Percentiles rank a stretch among this genome's conserved stretches.
phyloP scores from a whole-genome alignment of 2,329 filamentous ascomycete genomes.

The Madurella mycetomatis region DNA sequence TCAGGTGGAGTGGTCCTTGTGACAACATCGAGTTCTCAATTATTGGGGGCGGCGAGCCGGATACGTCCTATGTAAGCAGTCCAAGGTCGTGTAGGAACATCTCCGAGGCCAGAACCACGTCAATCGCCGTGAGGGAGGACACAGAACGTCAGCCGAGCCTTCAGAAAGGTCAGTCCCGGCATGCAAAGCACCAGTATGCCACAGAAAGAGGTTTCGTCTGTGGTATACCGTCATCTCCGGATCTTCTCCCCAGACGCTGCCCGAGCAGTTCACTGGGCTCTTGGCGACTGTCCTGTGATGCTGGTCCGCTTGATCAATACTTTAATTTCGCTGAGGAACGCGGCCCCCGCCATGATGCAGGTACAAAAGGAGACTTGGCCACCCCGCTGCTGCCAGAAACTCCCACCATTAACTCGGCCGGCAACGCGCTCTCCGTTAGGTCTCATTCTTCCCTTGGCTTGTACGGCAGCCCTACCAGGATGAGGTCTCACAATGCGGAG shows the following conservation, averaged over 20 bases:
- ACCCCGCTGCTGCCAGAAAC: background rate
- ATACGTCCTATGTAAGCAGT: no score
- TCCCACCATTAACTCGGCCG: background rate
- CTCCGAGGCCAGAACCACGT: background rate
- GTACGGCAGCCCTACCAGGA: conserved; percentile 3
- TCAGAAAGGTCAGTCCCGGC: conserved; percentile 2
- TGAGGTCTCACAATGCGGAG: conserved; percentile 7
- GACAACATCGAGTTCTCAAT: conserved; percentile 26
- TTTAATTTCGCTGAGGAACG: conserved; percentile 8
- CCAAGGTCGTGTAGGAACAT: background rate
- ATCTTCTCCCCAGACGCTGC: conserved; percentile 12
- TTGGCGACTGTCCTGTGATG: conserved; percentile 21
- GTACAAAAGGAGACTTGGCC: background rate
- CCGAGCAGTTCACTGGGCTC: conserved; percentile 20
- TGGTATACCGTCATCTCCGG: conserved; percentile 16
- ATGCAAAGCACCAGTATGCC: background rate
- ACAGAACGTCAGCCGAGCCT: conserved; percentile 14
- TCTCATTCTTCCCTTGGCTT: conserved; percentile 11
- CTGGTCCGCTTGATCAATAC: conserved; percentile 18
- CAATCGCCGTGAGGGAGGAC: background rate
- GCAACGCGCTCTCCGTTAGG: conserved; percentile 11
- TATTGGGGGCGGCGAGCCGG: no score
- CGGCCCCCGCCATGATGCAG: background rate
- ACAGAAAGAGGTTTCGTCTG: conserved; percentile 20
- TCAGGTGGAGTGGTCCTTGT: conserved; percentile 48